Base-by-base conservation (phyloP, 306 rosid genomes). In the Vicia faba region DNA sequence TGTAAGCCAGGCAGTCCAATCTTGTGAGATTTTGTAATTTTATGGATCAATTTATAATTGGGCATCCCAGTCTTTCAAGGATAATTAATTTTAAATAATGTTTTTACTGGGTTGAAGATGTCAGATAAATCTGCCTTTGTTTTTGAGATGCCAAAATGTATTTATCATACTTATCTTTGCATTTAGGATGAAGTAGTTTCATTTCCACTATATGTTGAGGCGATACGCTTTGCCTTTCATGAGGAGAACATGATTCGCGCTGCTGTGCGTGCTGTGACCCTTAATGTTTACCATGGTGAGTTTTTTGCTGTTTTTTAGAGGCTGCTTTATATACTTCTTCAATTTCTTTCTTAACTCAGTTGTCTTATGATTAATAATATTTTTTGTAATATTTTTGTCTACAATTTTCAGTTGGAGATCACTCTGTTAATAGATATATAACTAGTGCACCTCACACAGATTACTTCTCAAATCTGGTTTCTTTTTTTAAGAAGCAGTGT, bases 251-350 rank as follows among this genome's bases (percentile, higher is more conserved):
- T 89, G 98, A 68, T 89, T 59, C 96, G 96, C 53, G 86, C 96
- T 10, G 98, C 98, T 36, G 92, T 89, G 68, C 93, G 93, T 51
- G 83, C 95, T 57, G 80, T 92, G 84, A 86, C 96, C 33, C 98
- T 92, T 76, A 87, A 92, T 83, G 95, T 92, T 68, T 92, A 89
- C 77, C 96, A 89, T 60, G 96, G 98, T 92, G 76, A 80, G 96
- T 71, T 78, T 72, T 61, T 61, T 60, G 14, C 44, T 70, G 20
- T 26, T 64, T 57, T 41, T 6, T 2, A 19, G 71, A 19, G 50
- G 61, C 28, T 43, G 8, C 56, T 20, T 39, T 12, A 23, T 35
- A 28, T 29, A 8, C 41, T 10, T n/a, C 19, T 39, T 25, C n/a
- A 40, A 46, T 69, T 75, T 70, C 40, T 59, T 77, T 58, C 67